Evolutionary conservation across 192 early-diverging fungal species (phyloP).

Genomic region (Rhizoclosmatium globosum): DNA sequence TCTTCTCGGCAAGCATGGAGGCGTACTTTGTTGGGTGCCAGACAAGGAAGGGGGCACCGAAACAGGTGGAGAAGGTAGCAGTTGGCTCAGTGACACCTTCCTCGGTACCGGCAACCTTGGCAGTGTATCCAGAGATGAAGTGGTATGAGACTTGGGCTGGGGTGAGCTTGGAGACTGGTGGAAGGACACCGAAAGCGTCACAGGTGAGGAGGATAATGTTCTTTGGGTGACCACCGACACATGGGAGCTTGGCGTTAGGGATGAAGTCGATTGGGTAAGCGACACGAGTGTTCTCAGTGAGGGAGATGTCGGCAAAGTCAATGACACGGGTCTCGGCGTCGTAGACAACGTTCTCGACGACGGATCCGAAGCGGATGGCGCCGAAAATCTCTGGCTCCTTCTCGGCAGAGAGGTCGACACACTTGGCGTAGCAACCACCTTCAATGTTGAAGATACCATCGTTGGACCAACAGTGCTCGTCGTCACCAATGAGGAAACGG

Average conservation of each 20-base stretch:
- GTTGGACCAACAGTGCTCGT: constrained; percentile 99
- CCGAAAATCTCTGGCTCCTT: constrained; percentile 99
- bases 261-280: constrained; percentile 91
- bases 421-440: constrained; percentile 99
- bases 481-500: constrained; percentile 95
- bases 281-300: constrained; percentile 97
- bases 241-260: constrained; percentile 93
- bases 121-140: constrained; percentile 97
- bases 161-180: constrained; percentile 86
- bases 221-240: constrained; percentile 87
- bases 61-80: constrained; percentile 82
- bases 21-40: constrained; percentile 97
- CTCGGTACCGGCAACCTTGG: constrained; percentile 98
- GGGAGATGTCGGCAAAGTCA: constrained; percentile 78
- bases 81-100: constrained; percentile 90
- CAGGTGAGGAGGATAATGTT: constrained; percentile 97
- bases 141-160: constrained; percentile 94
- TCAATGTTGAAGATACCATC: constrained; percentile 98
- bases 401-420: constrained; percentile 91
- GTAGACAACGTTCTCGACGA: constrained; percentile 94
- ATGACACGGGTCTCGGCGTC: constrained; percentile 77
- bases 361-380: constrained; percentile 92
- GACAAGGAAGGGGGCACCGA: constrained; percentile 96
- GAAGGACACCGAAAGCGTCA: constrained; percentile 96
- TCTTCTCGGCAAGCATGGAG: constrained; percentile 95